phyloP scores from a whole-genome alignment of 2,329 filamentous ascomycete species.

The Pochonia chlamydosporia region DNA sequence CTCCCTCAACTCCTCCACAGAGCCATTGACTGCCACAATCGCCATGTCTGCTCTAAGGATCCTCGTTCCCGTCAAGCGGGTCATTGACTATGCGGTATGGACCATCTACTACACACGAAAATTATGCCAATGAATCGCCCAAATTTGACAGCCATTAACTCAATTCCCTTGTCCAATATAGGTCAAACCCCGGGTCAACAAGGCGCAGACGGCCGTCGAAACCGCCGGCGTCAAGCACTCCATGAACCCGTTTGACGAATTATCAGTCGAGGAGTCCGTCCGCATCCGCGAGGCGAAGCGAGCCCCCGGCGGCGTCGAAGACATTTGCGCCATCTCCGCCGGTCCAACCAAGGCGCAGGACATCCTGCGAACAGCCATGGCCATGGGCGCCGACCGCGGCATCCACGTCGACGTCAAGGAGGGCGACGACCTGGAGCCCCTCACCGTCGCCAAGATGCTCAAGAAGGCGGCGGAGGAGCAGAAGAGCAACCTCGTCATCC shows the following conservation, averaged over 20 bases:
- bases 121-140: not conserved
- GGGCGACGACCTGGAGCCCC: conserved; percentile 73
- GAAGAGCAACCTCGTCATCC: conserved; percentile 82
- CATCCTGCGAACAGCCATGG: conserved; percentile 91
- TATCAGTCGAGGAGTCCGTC: conserved; percentile 93
- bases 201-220: conserved; percentile 78
- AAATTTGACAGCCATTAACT: not conserved
- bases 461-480: conserved; percentile 74
- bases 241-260: conserved; percentile 99
- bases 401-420: conserved; percentile 82
- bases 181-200: conserved; percentile 67
- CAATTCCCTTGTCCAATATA: conserved; percentile 22
- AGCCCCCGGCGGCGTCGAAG: conserved; percentile 69
- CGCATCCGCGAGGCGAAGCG: conserved; percentile 84
- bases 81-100: conserved; percentile 78
- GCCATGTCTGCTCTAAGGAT: conserved; percentile 63
- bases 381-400: conserved; percentile 91
- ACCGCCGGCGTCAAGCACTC: conserved; percentile 91
- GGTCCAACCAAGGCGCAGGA: conserved; percentile 85
- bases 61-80: conserved; percentile 75
- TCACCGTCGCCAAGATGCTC: conserved; percentile 89
- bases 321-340: conserved; percentile 85
- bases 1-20: not conserved
- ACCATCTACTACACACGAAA: not conserved
- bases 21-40: conserved; percentile 11